These are phyloP conservation scores for Actinidia chinensis DNA, from an alignment of 179 eudicot species.

Conservation along the genomic window DNA sequence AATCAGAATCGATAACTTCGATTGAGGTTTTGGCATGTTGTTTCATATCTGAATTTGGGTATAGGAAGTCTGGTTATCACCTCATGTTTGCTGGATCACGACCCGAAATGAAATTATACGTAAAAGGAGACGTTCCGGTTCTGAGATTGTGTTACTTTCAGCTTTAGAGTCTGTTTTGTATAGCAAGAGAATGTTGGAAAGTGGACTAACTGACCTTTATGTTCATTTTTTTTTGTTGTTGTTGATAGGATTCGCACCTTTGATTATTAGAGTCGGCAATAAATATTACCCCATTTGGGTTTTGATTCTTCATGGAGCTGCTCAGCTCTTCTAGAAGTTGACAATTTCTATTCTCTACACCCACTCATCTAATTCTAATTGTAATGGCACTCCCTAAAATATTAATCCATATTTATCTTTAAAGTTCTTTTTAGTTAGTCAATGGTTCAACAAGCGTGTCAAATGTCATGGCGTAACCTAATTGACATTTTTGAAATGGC, in stretches of 20 bases:
- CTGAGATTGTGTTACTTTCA: too few species aligned
- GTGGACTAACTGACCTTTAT: too few species aligned
- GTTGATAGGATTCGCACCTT: too few species aligned
- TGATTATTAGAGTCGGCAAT: too few species aligned
- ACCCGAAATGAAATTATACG: too few species aligned
- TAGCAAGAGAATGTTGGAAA: too few species aligned
- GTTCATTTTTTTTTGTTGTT: too few species aligned
- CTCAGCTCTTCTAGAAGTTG: constrained; percentile 13
- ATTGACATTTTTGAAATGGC: neutral
- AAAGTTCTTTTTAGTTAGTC: neutral
- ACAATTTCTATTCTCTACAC: neutral
- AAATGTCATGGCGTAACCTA: neutral
- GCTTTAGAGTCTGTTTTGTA: too few species aligned
- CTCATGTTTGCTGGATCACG: too few species aligned
- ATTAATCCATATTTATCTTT: neutral
- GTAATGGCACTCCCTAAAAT: neutral
- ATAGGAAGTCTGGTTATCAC: too few species aligned
- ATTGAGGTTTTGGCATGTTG: constrained; percentile 24
- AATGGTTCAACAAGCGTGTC: neutral
- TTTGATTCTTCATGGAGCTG: neutral
- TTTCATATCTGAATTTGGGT: neutral
- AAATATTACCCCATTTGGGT: too few species aligned
- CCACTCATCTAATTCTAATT: neutral
- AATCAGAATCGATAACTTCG: constrained; percentile 81
- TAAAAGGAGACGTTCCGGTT: too few species aligned